phyloP scores from a whole-genome alignment of 2,329 filamentous ascomycete species.

The Berkeleyomyces basicola region DNA sequence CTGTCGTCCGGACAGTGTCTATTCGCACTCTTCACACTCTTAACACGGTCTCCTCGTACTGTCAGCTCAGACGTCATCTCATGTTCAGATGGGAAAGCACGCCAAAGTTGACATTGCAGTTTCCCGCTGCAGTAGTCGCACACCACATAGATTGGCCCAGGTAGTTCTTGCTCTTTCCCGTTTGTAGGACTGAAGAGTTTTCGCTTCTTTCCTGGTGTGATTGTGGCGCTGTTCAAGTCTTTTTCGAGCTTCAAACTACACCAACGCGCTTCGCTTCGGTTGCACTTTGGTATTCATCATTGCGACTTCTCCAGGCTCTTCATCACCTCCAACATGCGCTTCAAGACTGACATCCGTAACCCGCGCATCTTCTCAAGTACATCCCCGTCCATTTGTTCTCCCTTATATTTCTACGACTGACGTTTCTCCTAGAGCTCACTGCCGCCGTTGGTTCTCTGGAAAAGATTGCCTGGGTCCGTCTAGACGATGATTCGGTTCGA shows the following conservation, averaged over 20 bases:
- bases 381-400: background rate
- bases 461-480: slow-evolving; percentile 77
- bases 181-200: background rate
- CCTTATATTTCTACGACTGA: background rate
- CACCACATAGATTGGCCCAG: background rate
- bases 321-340: slow-evolving; percentile 34
- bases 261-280: background rate
- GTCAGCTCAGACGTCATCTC: background rate
- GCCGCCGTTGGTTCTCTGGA: slow-evolving; percentile 50
- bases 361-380: slow-evolving; percentile 48
- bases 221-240: too few relatives aligned
- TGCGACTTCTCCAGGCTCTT: background rate
- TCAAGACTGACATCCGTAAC: slow-evolving; percentile 49
- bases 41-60: background rate
- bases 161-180: background rate
- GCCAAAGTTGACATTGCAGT: background rate
- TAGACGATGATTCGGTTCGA: slow-evolving; percentile 73
- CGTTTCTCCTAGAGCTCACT: slow-evolving; percentile 36
- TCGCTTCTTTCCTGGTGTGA: background rate
- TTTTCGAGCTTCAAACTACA: background rate
- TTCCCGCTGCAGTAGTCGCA: background rate
- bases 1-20: background rate
- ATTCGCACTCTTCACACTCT: background rate
- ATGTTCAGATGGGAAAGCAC: background rate
- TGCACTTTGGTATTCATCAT: background rate